Conservation (phyloP, 2,329 filamentous ascomycete genomes). For the Macroventuria anomochaeta region DNA sequence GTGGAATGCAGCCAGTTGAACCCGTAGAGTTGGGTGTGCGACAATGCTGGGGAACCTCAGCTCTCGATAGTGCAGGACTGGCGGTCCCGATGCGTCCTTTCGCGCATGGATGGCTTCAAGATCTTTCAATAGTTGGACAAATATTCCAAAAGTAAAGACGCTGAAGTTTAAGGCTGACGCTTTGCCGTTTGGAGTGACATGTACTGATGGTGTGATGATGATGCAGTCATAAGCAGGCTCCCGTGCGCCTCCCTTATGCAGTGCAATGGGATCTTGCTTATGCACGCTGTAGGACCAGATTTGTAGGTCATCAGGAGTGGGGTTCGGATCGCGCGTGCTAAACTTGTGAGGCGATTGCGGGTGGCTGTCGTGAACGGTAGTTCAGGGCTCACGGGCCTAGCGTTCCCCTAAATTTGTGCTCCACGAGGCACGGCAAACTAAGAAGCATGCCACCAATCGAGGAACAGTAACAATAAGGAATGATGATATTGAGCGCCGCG, state of each 20-base stretch:
- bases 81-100: background rate
- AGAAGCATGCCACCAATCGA: background rate
- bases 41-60: conserved; percentile 6
- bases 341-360: background rate
- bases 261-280: conserved; percentile 14
- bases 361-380: conserved; percentile 7
- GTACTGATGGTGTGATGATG: conserved; percentile 8
- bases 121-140: conserved; percentile 22
- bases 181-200: conserved; percentile 11
- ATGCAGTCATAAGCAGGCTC: conserved; percentile 8
- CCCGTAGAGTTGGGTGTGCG: conserved; percentile 2
- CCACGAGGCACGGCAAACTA: background rate
- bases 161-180: conserved; percentile 16
- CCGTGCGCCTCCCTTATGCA: conserved; percentile 7
- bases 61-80: background rate
- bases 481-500: background rate
- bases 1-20: conserved; percentile 17
- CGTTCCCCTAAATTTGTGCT: conserved; percentile 1
- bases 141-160: conserved; percentile 17
- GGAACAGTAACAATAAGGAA: background rate
- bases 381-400: conserved; percentile 10
- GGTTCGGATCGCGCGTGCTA: conserved; percentile 1
- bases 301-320: background rate
- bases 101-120: conserved; percentile 6
- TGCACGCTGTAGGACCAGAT: background rate